Evolutionary conservation across 108 stramenopile species (phyloP).

Genomic region (Cyclotella kingstonii): DNA sequence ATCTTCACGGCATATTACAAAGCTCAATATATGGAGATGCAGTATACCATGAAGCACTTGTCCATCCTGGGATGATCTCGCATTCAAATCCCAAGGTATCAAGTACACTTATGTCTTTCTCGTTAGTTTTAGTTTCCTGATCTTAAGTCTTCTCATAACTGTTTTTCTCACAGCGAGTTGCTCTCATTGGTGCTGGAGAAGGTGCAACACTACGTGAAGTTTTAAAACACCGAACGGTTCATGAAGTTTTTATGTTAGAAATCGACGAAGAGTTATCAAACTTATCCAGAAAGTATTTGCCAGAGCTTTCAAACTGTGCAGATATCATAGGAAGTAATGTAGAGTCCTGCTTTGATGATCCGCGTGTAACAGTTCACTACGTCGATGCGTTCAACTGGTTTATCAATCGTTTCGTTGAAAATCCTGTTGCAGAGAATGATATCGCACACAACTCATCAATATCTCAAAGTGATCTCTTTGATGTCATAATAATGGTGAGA

Average conservation of each 20-base stretch:
- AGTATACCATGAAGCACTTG: constrained; percentile 90
- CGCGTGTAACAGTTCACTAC: constrained; percentile 44
- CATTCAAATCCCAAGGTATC: constrained; percentile 66
- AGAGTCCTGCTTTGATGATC: constrained; percentile 67
- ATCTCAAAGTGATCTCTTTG: constrained; percentile 22
- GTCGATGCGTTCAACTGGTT: constrained; percentile 76
- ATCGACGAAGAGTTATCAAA: constrained; percentile 70
- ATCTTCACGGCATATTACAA: constrained; percentile 69
- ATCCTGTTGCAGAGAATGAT: constrained; percentile 1
- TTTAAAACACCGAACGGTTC: constrained; percentile 80
- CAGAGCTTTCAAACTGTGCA: constrained; percentile 71
- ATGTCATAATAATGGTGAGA: constrained; percentile 73
- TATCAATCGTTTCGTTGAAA: constrained; percentile 47
- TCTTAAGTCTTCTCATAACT: not conserved
- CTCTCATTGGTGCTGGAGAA: constrained; percentile 92
- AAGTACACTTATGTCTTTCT: not conserved
- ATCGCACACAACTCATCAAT: not conserved
- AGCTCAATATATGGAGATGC: constrained; percentile 62
- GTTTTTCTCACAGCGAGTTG: constrained; percentile 53
- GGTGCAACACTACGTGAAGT: constrained; percentile 93
- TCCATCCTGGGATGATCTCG: constrained; percentile 91
- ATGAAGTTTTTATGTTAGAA: constrained; percentile 71
- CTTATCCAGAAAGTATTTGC: constrained; percentile 51
- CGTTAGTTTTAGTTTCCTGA: not conserved
- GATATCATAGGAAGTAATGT: constrained; percentile 41